Evolutionary conservation across 345 rosid genomes (phyloP), one percentile per base, ranked within the genome.

Genomic region (Citrus mangshanensis): DNA sequence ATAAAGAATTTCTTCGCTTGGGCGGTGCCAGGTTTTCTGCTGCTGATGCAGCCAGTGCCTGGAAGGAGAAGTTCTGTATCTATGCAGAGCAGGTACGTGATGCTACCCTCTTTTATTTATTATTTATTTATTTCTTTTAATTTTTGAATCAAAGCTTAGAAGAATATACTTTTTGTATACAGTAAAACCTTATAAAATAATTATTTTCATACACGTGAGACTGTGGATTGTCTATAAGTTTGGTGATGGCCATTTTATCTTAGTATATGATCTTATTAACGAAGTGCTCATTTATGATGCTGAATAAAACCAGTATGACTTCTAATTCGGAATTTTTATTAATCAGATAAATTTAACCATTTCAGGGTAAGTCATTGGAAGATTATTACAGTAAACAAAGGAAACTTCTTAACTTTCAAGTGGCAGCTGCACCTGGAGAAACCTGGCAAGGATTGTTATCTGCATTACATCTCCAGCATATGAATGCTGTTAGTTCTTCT

Each of bases 371-470:
- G 79, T 87, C 90, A 79, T 66, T 93, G 87, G 97, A 96, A 90
- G 98, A 93, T 25, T 91, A 96, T 85, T 96, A 96, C 84, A 77
- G 80, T 79, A 90, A 82, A 81, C 94, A 93, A 80, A 88, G 84
- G 87, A 94, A 94, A 80, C 97, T 96, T 61, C 74, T 96, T 2
- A 89, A 96, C 83, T 89, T 91, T 81, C 89, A 89, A 79, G 90
- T 88, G 30, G 88, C 87, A 21, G 84, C 79, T 80, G 95, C 90
- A 34, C 85, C 97, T 6, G 91, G 85, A 65, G 97, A 94, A 82
- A 85, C 93, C 69, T 96, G 99, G 99, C 89, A 86, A 40, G 91
- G 97, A 30, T 87, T 96, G 84, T 85, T 96, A 87, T 92, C 93
- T 49, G 97, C 93, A 9, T 82, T 96, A 56, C 97, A 84, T 82